Base-by-base conservation (phyloP, 208 protist genomes). In the Leishmania braziliensis region DNA sequence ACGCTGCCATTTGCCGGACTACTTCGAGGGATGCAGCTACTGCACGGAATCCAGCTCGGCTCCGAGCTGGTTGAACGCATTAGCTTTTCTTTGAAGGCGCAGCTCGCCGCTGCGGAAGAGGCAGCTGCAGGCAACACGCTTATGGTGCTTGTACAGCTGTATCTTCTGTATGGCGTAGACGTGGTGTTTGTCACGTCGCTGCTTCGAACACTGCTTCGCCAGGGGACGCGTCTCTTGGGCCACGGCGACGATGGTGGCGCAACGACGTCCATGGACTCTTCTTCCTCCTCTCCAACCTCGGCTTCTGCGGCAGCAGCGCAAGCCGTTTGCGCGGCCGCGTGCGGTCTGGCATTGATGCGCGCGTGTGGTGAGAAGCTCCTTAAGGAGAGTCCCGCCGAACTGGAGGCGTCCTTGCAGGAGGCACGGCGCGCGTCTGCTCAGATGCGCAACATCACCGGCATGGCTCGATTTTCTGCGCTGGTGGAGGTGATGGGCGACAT, bases 291-390 rank as follows among this genome's bases (percentile, higher is more conserved):
- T 23, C 54, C 79, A 39, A 16, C 77, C 2, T 20, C 50, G 65
- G n/a, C 43, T 51, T 65, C 75, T 72, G 68, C 36, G 33, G 74
- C 79, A 51, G 83, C 69, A 3, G 65, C 69, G 69, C 72, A 80
- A 63, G 77, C 84, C n/a, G 69, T 93, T 16, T 88, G 83, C 62
- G 94, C 89, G 10, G 90, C 84, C 18, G 83, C 92, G 2, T 93
- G 91, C 65, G 90, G 83, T 1, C 73, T 97, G 65, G 86, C 89
- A 12, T 65, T 95, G 69, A 89, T 97, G 74, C 92, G 94, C 9
- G 84, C 85, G 2, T 96, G 92, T 68, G 94, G 94, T 51, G 94
- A 93, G 78, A 96, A 96, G 75, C 76, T 97, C 18, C 77, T 91
- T 43, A 97, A 95, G 86, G 92, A 97, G 81, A 86, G 86, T 18